Evolutionary conservation across 176 grass and related monocot genomes (phyloP).

Genomic region (Aegilops sharonensis): DNA sequence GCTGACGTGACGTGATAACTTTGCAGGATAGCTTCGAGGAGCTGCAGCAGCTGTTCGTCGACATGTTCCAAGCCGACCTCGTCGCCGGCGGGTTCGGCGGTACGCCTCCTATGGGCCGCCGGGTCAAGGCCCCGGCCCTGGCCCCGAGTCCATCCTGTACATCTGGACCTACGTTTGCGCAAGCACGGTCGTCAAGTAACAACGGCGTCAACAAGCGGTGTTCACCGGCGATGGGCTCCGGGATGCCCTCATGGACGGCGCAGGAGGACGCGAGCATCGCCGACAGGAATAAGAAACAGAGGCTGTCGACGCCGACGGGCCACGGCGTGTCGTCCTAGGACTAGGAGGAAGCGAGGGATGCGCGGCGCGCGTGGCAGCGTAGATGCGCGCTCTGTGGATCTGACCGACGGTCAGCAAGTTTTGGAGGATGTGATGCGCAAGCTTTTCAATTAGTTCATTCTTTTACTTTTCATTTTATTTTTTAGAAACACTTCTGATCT

Average conservation of each 20-base stretch:
- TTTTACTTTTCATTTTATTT: too few relatives aligned
- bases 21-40: constrained; percentile 66
- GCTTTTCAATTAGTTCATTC: too few relatives aligned
- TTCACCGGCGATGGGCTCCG: constrained; percentile 5
- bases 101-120: neutral
- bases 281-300: neutral
- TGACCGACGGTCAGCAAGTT: too few relatives aligned
- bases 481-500: too few relatives aligned
- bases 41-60: constrained; percentile 72
- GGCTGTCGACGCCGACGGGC: neutral
- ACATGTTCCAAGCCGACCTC: constrained; percentile 73
- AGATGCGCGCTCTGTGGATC: too few relatives aligned
- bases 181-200: neutral
- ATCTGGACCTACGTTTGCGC: neutral
- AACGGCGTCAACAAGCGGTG: constrained; percentile 10
- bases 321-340: neutral
- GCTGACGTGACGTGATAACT: too few relatives aligned
- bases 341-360: too few relatives aligned
- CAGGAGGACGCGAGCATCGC: neutral
- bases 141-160: neutral
- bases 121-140: neutral
- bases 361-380: neutral
- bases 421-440: too few relatives aligned
- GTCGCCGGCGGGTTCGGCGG: neutral
- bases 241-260: neutral